Evolutionary conservation across 768 basidiomycete genomes (phyloP), one percentile per base, ranked within the genome.

Genomic region (Boletus rubescentipes): DNA sequence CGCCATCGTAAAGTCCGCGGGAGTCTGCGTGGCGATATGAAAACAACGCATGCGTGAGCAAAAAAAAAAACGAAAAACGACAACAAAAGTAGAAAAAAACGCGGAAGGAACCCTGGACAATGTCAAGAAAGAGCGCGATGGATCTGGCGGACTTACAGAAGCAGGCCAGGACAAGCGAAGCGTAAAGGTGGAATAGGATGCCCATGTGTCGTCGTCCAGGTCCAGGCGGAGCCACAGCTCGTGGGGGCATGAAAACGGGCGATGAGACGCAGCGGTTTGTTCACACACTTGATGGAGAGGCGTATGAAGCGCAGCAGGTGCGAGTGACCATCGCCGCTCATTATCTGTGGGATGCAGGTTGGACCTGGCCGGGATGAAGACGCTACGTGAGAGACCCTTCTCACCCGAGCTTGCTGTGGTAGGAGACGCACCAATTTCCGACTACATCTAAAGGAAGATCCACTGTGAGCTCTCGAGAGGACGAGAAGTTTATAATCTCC

Each of bases 401-500:
- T 41, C 53, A 30, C 21, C 61, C 51, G 7, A 60, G 45, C 14
- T 44, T 49, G 66, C 65, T 66, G 49, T 51, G 35, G 53, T 23
- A 40, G 43, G 51, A 49, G 31, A 59, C 61, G 60, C 58, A 66
- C 61, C 67, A 59, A 63, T 72, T 70, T 69, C 65, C 64, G 61
- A 67, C 51, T 16, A 60, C 39, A 12, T 52, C 53, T 21, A 43
- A 52, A 30, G 59, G 53, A 32, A 64, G 56, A 59, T 60, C 59
- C 21, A 57, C 56, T 9, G 51, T 15, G 40, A 31, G 43, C 55
- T 15, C 61, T 38, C 66, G 67, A 15, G 67, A 60, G 42, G 74
- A 69, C 23, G 63, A 65, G 62, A 87, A 83, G 65, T 82, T 83
- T 65, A 83, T 67, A 60, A 87, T 86, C 71, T 87, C 84, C 34